Conservation (phyloP, 2,329 filamentous ascomycete genomes). For the Exophiala sp. region DNA sequence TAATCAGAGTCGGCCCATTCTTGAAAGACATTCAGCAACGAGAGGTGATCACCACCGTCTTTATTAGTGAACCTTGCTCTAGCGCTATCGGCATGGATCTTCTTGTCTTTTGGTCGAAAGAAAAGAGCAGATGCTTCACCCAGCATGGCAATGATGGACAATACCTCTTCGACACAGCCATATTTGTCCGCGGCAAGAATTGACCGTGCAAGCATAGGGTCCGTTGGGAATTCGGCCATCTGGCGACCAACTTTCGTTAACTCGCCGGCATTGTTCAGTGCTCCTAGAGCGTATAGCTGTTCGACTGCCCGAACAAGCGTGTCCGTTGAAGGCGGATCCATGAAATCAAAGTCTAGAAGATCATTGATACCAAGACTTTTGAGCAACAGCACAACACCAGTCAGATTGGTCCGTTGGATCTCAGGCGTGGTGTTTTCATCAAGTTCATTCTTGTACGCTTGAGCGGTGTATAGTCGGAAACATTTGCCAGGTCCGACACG, state of each 20-base stretch:
- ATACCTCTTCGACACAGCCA: constrained; percentile 87
- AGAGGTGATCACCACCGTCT: constrained; percentile 85
- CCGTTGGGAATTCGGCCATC: constrained; percentile 92
- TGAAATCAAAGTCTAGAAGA: constrained; percentile 94
- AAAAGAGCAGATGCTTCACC: constrained; percentile 85
- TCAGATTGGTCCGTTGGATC: constrained; percentile 87
- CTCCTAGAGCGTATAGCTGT: constrained; percentile 84
- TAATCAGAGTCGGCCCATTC: constrained; percentile 94
- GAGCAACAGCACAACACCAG: constrained; percentile 88
- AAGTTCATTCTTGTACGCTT: constrained; percentile 91
- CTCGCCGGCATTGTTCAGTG: constrained; percentile 81
- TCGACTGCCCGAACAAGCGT: constrained; percentile 86
- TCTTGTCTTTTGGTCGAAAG: constrained; percentile 95
- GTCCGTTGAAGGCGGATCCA: constrained; percentile 88
- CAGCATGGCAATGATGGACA: constrained; percentile 93
- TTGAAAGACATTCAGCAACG: constrained; percentile 88
- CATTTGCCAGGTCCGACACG: constrained; percentile 90
- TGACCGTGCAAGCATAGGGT: constrained; percentile 85
- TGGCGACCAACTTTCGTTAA: constrained; percentile 87
- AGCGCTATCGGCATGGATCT: constrained; percentile 89
- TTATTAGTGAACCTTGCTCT: constrained; percentile 83
- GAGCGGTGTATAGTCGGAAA: constrained; percentile 90
- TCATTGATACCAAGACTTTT: constrained; percentile 95
- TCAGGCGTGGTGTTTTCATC: constrained; percentile 89
- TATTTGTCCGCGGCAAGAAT: constrained; percentile 85